phyloP scores from a whole-genome alignment of 768 basidiomycete species.

The Lyophyllum semitale region DNA sequence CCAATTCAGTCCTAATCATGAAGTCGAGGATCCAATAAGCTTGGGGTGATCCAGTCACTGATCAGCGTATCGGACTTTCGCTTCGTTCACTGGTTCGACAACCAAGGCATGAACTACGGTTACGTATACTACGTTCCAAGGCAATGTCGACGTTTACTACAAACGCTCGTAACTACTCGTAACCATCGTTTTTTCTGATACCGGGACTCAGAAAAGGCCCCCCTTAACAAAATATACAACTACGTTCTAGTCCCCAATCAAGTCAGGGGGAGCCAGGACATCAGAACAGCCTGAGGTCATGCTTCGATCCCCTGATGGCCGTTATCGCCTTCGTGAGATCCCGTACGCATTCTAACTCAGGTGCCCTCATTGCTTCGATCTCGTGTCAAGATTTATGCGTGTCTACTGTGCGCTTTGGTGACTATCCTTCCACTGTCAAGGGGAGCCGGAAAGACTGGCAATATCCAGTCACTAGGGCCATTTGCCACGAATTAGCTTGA shows the following conservation, averaged over 20 bases:
- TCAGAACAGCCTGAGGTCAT: neutral
- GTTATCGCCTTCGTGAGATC: neutral
- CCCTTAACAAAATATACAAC: neutral
- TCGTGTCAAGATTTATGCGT: neutral
- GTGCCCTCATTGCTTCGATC: neutral
- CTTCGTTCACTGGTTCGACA: neutral
- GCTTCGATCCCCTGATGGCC: conserved; percentile 11
- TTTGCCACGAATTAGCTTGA: neutral
- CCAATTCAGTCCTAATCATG: neutral
- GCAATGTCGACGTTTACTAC: neutral
- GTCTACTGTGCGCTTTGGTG: neutral
- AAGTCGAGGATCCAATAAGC: neutral
- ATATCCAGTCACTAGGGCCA: no score
- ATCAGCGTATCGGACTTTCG: neutral
- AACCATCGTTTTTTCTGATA: neutral
- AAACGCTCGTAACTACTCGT: neutral
- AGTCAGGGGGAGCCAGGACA: neutral
- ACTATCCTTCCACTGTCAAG: neutral
- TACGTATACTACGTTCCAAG: neutral
- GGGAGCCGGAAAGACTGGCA: neutral
- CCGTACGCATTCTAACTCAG: no score
- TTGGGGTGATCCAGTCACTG: neutral
- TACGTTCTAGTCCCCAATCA: neutral
- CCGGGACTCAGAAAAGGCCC: neutral
- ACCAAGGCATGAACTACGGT: neutral